These are phyloP conservation scores for Viridothelium virens DNA, from an alignment of 495 filamentous ascomycete genomes.

Conservation along the genomic window DNA sequence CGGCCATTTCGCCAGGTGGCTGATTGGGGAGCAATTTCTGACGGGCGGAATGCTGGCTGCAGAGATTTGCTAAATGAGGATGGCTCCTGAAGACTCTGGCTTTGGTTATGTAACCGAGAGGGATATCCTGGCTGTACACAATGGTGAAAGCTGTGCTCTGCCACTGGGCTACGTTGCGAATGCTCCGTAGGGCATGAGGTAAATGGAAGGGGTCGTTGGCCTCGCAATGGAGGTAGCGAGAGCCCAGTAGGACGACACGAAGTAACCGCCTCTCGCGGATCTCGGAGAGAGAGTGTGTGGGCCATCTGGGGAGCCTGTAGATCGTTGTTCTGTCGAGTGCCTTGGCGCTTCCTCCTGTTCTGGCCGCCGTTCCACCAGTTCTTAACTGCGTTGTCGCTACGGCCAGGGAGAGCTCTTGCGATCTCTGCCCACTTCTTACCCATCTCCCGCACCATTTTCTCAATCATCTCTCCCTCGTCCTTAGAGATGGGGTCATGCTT, in stretches of 20 bases:
- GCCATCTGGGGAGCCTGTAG: slow-evolving; percentile 5
- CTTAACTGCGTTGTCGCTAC: slow-evolving; percentile 97
- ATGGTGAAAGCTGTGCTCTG: slow-evolving; percentile 17
- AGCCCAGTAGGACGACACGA: neutral
- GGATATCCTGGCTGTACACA: slow-evolving; percentile 14
- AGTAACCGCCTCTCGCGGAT: neutral
- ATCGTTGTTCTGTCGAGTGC: slow-evolving; percentile 31
- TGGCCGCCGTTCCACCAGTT: slow-evolving; percentile 98
- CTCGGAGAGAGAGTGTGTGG: slow-evolving; percentile 21
- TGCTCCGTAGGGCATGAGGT: slow-evolving; percentile 9
- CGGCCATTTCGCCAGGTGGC: neutral
- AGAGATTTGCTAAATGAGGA: slow-evolving; percentile 12
- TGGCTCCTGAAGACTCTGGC: neutral
- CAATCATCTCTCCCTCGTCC: slow-evolving; percentile 79
- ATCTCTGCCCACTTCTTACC: slow-evolving; percentile 96
- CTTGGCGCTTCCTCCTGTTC: slow-evolving; percentile 55
- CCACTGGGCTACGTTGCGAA: neutral
- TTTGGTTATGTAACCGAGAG: slow-evolving; percentile 1
- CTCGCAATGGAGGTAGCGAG: neutral
- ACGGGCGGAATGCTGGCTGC: slow-evolving; percentile 1
- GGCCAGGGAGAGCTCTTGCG: slow-evolving; percentile 71
- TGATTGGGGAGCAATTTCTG: neutral
- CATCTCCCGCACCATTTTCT: slow-evolving; percentile 69
- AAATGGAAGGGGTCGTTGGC: slow-evolving; percentile 22
- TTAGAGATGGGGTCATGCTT: slow-evolving; percentile 88